phyloP scores from a whole-genome alignment of 1,139 yeast species.

The Arxiozyma heterogenica region DNA sequence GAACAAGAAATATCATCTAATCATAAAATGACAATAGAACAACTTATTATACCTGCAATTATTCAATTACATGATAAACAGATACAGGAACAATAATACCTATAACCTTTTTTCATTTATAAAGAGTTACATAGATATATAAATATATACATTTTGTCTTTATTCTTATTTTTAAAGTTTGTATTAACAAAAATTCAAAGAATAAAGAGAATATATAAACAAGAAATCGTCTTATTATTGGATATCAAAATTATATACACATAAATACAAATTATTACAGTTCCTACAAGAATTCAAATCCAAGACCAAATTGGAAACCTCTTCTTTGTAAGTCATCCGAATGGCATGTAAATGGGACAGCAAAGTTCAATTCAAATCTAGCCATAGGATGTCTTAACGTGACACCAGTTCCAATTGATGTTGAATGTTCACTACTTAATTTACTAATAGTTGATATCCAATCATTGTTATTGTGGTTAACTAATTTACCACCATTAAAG shows the following conservation, averaged over 20 bases:
- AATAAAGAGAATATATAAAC: too few species aligned
- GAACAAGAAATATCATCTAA: not conserved
- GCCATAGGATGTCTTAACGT: constrained; percentile 83
- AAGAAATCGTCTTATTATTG: not conserved
- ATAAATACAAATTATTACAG: not conserved
- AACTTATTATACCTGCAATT: constrained; percentile 68
- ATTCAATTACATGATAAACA: constrained; percentile 43
- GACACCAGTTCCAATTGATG: constrained; percentile 62
- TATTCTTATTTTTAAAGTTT: not conserved
- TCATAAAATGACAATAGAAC: constrained; percentile 19
- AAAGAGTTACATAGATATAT: too few species aligned
- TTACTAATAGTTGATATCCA: constrained; percentile 18
- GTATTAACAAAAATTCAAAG: not conserved
- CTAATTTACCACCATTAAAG: constrained; percentile 63
- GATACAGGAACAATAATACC: not conserved
- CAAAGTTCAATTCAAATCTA: constrained; percentile 80
- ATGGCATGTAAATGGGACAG: constrained; percentile 62
- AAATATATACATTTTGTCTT: not conserved
- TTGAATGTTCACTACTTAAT: constrained; percentile 38
- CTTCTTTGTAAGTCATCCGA: constrained; percentile 61
- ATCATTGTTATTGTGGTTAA: constrained; percentile 32
- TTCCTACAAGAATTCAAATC: constrained; percentile 62
- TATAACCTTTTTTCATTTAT: not conserved
- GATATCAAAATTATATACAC: not conserved
- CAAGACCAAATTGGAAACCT: constrained; percentile 91